Conservation (phyloP, 2,329 filamentous ascomycete genomes). For the Shiraia bambusicola region DNA sequence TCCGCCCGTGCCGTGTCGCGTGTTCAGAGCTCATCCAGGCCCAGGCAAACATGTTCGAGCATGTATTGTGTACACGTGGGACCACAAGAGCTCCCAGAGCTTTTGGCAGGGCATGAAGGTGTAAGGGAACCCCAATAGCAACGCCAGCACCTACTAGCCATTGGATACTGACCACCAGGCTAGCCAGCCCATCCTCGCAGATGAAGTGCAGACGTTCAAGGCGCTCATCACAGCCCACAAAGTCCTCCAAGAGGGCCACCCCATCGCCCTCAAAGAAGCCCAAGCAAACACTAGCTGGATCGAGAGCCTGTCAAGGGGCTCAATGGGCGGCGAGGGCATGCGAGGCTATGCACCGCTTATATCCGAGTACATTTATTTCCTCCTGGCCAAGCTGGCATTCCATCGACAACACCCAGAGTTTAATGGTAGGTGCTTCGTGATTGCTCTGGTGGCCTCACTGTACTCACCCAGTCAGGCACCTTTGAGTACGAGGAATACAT, state of each 20-base stretch:
- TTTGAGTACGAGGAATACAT: constrained; percentile 99
- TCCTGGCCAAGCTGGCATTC: constrained; percentile 93
- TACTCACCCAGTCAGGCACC: constrained; percentile 55
- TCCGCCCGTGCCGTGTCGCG: constrained; percentile 8
- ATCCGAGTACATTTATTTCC: constrained; percentile 93
- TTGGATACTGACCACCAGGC: constrained; percentile 14
- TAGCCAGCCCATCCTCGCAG: constrained; percentile 94
- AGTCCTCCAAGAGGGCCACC: constrained; percentile 94
- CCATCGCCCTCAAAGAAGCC: constrained; percentile 81
- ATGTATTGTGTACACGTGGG: constrained; percentile 99
- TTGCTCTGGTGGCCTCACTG: neutral
- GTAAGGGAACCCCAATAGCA: constrained; percentile 54
- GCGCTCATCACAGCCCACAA: constrained; percentile 97
- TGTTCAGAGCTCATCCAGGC: constrained; percentile 32
- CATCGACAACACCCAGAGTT: constrained; percentile 97
- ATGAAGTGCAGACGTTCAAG: constrained; percentile 99
- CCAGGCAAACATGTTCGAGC: constrained; percentile 90
- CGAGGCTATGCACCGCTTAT: constrained; percentile 89
- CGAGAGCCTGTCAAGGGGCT: constrained; percentile 83
- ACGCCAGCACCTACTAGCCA: neutral
- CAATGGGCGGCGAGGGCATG: constrained; percentile 74
- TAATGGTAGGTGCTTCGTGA: constrained; percentile 63
- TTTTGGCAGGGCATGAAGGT: constrained; percentile 99
- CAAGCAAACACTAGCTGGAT: constrained; percentile 89
- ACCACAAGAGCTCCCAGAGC: constrained; percentile 82